A percentile compares a stretch with the other conserved stretches of the same genome.
Conservation (phyloP, 768 basidiomycete species). For the Phaeotremella skinneri region DNA sequence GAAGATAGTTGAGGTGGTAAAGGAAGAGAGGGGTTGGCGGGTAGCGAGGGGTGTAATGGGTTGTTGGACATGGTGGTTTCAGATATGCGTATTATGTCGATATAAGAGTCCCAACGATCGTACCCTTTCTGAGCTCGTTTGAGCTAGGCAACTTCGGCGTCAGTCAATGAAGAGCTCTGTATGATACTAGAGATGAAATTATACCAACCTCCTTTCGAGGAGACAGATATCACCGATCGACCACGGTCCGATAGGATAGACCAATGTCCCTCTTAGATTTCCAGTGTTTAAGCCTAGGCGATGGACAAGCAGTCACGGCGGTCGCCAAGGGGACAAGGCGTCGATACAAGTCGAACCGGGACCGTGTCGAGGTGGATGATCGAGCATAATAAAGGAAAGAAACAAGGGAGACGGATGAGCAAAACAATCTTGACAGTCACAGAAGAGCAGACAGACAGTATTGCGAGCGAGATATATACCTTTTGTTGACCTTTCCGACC, state of each 20-base stretch:
- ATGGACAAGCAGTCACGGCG: not conserved
- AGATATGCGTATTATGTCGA: too few relatives aligned
- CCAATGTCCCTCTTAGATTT: too few relatives aligned
- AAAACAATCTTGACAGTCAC: not conserved
- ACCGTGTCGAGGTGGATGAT: not conserved
- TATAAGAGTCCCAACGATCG: too few relatives aligned
- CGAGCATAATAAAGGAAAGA: not conserved
- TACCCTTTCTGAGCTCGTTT: too few relatives aligned
- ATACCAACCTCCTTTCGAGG: too few relatives aligned
- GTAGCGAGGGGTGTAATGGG: not conserved
- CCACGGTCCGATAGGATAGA: too few relatives aligned
- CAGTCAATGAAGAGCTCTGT: too few relatives aligned
- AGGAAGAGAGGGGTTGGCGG: not conserved
- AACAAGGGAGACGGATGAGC: not conserved
- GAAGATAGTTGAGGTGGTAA: not conserved
- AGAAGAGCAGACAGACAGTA: not conserved
- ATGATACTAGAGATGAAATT: too few relatives aligned
- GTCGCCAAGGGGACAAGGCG: not conserved
- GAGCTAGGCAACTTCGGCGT: too few relatives aligned
- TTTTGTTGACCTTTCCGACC: not conserved
- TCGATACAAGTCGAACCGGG: not conserved
- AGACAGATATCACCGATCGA: too few relatives aligned
- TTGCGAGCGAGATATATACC: not conserved
- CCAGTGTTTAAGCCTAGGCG: too few relatives aligned
- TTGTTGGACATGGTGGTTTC: conserved; percentile 2